Evolutionary conservation across 2,329 filamentous ascomycete genomes (phyloP).

Genomic region (Scedosporium aurantiacum): DNA sequence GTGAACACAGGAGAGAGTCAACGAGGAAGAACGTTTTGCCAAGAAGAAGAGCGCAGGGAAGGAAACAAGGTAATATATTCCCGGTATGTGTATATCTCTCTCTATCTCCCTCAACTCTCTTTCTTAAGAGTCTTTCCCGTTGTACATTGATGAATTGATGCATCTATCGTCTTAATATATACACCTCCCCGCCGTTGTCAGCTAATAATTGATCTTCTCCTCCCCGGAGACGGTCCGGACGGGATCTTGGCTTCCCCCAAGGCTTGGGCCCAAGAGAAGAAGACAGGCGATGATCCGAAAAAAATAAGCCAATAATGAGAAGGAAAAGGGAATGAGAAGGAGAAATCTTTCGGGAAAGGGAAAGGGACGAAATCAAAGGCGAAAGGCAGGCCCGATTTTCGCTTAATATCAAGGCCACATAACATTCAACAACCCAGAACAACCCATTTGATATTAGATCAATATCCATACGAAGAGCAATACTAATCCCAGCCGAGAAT

Average conservation of each 20-base stretch:
- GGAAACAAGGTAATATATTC: too few species aligned
- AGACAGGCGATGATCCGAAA: background rate
- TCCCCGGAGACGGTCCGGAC: background rate
- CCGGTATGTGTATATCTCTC: too few species aligned
- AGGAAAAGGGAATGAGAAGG: background rate
- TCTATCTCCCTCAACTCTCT: too few species aligned
- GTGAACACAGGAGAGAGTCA: too few species aligned
- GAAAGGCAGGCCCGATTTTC: background rate
- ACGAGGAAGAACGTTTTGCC: too few species aligned
- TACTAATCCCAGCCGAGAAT: background rate
- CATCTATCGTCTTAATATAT: background rate
- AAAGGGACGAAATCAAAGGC: too few species aligned
- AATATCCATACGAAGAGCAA: background rate
- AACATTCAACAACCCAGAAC: too few species aligned
- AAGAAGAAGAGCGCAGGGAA: too few species aligned
- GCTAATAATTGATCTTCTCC: background rate
- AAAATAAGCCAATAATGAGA: background rate
- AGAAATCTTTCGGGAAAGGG: background rate
- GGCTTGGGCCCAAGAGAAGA: background rate
- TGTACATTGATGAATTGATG: background rate
- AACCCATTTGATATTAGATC: too few species aligned
- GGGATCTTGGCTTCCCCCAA: background rate
- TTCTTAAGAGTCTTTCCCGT: too few species aligned
- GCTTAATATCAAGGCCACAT: background rate
- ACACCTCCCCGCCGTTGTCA: background rate